These are phyloP conservation scores for Lagerstroemia speciosa DNA, from an alignment of 345 rosid genomes.

Conservation along the genomic window DNA sequence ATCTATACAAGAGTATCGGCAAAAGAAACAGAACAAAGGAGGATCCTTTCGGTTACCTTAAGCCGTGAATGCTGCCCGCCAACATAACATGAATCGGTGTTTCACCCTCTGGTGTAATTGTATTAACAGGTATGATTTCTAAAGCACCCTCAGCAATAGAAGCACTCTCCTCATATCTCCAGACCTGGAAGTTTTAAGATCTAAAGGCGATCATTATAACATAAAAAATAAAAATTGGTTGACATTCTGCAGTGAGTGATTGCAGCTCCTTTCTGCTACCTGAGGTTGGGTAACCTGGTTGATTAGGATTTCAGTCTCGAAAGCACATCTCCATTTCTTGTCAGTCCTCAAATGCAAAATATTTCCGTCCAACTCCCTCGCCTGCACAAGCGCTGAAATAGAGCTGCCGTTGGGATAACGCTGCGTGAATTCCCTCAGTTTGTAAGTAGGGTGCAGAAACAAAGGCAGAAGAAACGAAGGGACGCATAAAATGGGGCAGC, in stretches of 20 bases:
- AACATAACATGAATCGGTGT: slow-evolving; percentile 31
- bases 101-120: slow-evolving; percentile 48
- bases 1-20: not conserved
- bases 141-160: slow-evolving; percentile 41
- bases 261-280: slow-evolving; percentile 30
- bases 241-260: not conserved
- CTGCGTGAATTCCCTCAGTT: not conserved
- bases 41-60: slow-evolving; percentile 33
- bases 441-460: not conserved
- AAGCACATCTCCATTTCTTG: slow-evolving; percentile 32
- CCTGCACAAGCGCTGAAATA: slow-evolving; percentile 41
- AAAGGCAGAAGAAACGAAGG: not conserved
- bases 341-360: slow-evolving; percentile 13
- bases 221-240: too few relatives aligned
- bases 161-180: slow-evolving; percentile 41
- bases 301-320: slow-evolving; percentile 58
- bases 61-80: slow-evolving; percentile 45
- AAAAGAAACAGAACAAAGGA: not conserved
- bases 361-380: slow-evolving; percentile 60
- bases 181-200: slow-evolving; percentile 25
- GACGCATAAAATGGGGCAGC: not conserved
- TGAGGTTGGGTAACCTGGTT: slow-evolving; percentile 50
- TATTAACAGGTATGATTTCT: slow-evolving; percentile 27
- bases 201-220: not conserved
- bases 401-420: slow-evolving; percentile 17